These are phyloP conservation scores for Amphicarpaea edgeworthii DNA, from an alignment of 306 rosid species.

Conservation along the genomic window DNA sequence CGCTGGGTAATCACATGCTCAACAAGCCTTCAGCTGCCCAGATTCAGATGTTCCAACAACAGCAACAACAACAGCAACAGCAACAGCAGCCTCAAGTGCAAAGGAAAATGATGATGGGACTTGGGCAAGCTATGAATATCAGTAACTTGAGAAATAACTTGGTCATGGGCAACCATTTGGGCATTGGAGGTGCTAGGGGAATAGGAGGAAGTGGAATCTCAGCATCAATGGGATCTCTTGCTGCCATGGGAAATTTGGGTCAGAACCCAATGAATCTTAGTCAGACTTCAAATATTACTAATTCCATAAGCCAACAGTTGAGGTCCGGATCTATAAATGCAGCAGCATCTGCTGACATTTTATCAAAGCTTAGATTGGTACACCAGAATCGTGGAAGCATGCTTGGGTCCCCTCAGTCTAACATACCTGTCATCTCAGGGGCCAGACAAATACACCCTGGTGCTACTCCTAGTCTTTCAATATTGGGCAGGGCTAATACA, in stretches of 20 bases:
- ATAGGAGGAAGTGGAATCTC: slow-evolving; percentile 86
- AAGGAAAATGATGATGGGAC: slow-evolving; percentile 89
- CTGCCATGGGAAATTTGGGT: slow-evolving; percentile 82
- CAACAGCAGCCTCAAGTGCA: slow-evolving; percentile 77
- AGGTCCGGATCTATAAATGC: slow-evolving; percentile 57
- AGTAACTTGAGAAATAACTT: slow-evolving; percentile 70
- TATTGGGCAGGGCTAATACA: slow-evolving; percentile 66
- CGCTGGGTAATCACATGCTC: slow-evolving; percentile 71
- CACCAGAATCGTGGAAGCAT: slow-evolving; percentile 58
- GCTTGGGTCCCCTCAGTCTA: slow-evolving; percentile 70
- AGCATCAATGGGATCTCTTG: slow-evolving; percentile 76
- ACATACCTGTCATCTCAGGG: slow-evolving; percentile 72
- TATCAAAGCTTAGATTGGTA: slow-evolving; percentile 58
- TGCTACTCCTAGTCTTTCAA: slow-evolving; percentile 66
- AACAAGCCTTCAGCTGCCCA: slow-evolving; percentile 70
- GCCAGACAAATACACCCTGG: slow-evolving; percentile 77
- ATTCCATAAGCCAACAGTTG: slow-evolving; percentile 65
- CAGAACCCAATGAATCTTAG: slow-evolving; percentile 74
- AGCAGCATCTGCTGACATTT: slow-evolving; percentile 47
- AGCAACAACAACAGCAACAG: slow-evolving; percentile 61
- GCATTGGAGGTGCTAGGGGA: slow-evolving; percentile 80
- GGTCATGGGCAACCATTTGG: slow-evolving; percentile 73
- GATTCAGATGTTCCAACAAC: slow-evolving; percentile 69
- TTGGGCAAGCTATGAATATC: slow-evolving; percentile 74
- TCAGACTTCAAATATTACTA: slow-evolving; percentile 67